Evolutionary conservation across 2,329 filamentous ascomycete genomes (phyloP).

Genomic region (Davidsoniella australis): DNA sequence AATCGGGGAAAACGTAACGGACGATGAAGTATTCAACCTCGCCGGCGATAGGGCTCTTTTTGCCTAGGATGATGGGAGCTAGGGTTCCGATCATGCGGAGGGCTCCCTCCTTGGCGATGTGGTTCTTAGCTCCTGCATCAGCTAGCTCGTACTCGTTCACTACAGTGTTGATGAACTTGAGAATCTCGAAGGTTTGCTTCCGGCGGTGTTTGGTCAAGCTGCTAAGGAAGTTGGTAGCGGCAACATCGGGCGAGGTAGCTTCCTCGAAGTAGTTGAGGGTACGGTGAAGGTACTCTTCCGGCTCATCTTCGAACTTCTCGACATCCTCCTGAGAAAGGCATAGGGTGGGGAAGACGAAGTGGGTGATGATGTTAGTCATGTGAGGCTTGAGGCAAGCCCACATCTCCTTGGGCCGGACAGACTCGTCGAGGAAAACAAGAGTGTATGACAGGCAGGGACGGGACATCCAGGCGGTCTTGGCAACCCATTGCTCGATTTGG

Average conservation of each 20-base stretch:
- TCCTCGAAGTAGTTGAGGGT: constrained; percentile 98
- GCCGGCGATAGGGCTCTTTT: constrained; percentile 95
- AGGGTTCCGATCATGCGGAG: constrained; percentile 93
- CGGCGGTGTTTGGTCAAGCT: constrained; percentile 85
- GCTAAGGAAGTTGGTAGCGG: constrained; percentile 90
- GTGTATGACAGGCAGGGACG: constrained; percentile 87
- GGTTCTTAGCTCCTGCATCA: constrained; percentile 77
- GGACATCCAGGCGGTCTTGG: constrained; percentile 87
- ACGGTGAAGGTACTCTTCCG: constrained; percentile 89
- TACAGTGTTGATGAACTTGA: constrained; percentile 87
- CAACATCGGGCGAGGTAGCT: constrained; percentile 83
- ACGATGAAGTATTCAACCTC: constrained; percentile 98
- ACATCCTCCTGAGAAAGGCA: constrained; percentile 86
- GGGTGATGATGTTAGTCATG: constrained; percentile 79
- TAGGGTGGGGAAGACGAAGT: constrained; percentile 88
- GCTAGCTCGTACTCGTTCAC: constrained; percentile 83
- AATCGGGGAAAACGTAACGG: constrained; percentile 95
- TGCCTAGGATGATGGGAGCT: constrained; percentile 82
- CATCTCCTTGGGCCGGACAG: constrained; percentile 91
- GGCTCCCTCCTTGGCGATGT: constrained; percentile 89
- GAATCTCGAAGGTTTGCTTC: constrained; percentile 88
- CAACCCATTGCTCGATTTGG: constrained; percentile 95
- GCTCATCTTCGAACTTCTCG: constrained; percentile 84
- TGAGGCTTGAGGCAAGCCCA: constrained; percentile 90
- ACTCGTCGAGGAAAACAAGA: constrained; percentile 89